A percentile compares a stretch with the other conserved stretches of the same genome.
phyloP scores from a whole-genome alignment of 2,329 filamentous ascomycete genomes.

The Penicillium frequentans region DNA sequence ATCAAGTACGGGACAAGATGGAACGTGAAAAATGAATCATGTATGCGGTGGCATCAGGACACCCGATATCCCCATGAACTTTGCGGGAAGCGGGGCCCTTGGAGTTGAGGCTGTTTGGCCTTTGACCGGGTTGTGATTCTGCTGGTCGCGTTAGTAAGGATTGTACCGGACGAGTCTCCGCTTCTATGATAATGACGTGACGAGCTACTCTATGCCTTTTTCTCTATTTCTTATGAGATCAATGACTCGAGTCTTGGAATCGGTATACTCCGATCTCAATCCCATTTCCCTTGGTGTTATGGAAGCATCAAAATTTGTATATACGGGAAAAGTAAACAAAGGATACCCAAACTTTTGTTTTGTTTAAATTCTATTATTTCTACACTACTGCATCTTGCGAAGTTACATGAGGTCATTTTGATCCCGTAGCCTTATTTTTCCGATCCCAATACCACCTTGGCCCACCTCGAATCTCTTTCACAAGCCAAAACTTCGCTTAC shows the following conservation, averaged over 20 bases:
- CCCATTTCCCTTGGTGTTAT: not conserved
- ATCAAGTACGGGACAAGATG: not conserved
- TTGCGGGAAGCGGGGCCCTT: not conserved
- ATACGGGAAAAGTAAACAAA: not conserved
- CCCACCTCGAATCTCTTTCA: not conserved
- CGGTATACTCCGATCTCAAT: not conserved
- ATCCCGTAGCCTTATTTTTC: not conserved
- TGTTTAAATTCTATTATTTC: no score
- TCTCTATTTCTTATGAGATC: not conserved
- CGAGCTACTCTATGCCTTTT: not conserved
- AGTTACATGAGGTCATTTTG: not conserved
- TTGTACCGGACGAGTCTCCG: not conserved
- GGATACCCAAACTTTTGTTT: no score
- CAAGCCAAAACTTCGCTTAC: not conserved
- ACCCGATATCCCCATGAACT: not conserved
- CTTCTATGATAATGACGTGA: constrained; percentile 7
- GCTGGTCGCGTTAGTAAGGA: constrained; percentile 1
- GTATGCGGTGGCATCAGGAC: not conserved
- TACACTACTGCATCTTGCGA: not conserved
- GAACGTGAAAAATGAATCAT: not conserved
- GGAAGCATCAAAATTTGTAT: not conserved
- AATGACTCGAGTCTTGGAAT: not conserved
- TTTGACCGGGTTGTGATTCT: not conserved
- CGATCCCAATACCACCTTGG: not conserved
- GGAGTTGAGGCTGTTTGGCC: not conserved